These are phyloP conservation scores for Psilocybe cyanescens DNA, from an alignment of 768 basidiomycete genomes.

Conservation along the genomic window DNA sequence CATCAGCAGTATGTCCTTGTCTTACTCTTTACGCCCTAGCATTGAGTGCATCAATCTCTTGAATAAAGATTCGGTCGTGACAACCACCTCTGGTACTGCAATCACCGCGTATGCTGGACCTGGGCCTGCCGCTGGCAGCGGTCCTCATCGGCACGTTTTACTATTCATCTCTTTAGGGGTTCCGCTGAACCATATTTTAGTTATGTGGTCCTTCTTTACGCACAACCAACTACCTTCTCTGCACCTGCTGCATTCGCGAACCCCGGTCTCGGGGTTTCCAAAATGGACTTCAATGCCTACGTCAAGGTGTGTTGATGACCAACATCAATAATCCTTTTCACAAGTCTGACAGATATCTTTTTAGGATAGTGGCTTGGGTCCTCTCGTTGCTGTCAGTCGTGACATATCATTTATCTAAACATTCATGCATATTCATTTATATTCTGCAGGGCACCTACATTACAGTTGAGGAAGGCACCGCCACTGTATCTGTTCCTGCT, in stretches of 20 bases:
- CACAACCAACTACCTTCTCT: slow-evolving; percentile 64
- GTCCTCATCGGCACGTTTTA: slow-evolving; percentile 69
- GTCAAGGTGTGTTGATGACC: slow-evolving; percentile 47
- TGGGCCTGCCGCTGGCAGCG: slow-evolving; percentile 67
- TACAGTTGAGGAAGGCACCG: slow-evolving; percentile 70
- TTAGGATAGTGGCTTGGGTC: slow-evolving; percentile 58
- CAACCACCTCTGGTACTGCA: slow-evolving; percentile 44
- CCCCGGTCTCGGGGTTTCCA: slow-evolving; percentile 52
- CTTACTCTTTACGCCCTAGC: not conserved
- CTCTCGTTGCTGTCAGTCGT: slow-evolving; percentile 56
- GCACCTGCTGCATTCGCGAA: slow-evolving; percentile 60
- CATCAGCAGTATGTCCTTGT: slow-evolving; percentile 38
- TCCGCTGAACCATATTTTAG: slow-evolving; percentile 34
- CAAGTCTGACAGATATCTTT: not conserved
- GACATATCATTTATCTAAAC: not conserved
- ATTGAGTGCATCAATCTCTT: not conserved
- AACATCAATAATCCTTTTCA: not conserved
- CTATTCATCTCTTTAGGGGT: not conserved
- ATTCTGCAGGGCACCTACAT: slow-evolving; percentile 65
- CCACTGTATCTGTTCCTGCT: slow-evolving; percentile 51
- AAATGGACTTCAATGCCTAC: slow-evolving; percentile 63
- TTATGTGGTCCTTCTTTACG: slow-evolving; percentile 69
- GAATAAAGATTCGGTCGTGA: slow-evolving; percentile 38
- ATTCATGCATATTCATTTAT: not conserved
- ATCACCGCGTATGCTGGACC: slow-evolving; percentile 77